These are phyloP conservation scores for Saccharomycopsis fermentans DNA, from an alignment of 805 yeast genomes.

Conservation along the genomic window DNA sequence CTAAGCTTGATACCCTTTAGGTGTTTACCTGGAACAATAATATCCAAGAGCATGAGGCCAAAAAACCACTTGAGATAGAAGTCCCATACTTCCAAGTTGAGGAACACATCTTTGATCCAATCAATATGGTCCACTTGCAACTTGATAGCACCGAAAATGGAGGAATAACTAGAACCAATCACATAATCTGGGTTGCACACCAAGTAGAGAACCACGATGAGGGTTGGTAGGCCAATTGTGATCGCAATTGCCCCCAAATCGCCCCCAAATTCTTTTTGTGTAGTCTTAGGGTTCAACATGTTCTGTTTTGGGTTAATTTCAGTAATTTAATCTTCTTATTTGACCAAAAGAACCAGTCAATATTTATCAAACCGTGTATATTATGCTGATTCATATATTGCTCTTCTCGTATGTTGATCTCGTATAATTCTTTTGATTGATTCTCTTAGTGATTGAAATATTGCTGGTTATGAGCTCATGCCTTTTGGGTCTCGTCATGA, in stretches of 20 bases:
- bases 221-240: constrained; percentile 54
- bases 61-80: constrained; percentile 69
- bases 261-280: constrained; percentile 70
- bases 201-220: constrained; percentile 50
- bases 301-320: background rate
- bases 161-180: constrained; percentile 32
- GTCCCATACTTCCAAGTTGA: constrained; percentile 44
- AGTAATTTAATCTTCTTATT: no score
- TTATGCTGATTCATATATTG: no score
- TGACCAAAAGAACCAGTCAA: no score
- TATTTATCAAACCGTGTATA: no score
- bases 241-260: constrained; percentile 60
- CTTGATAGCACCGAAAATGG: constrained; percentile 33
- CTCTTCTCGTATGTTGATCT: background rate
- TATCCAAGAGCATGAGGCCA: constrained; percentile 51
- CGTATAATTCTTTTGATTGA: background rate
- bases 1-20: constrained; percentile 61
- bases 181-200: constrained; percentile 52
- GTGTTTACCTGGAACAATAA: constrained; percentile 52
- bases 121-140: constrained; percentile 18
- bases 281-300: constrained; percentile 59
- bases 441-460: no score
- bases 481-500: background rate
- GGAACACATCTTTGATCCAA: constrained; percentile 24
- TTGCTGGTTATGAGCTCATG: background rate